A percentile compares a stretch with the other conserved stretches of the same genome.
phyloP scores from a whole-genome alignment of 495 filamentous ascomycete species.

The Wilcoxina mikolae region DNA sequence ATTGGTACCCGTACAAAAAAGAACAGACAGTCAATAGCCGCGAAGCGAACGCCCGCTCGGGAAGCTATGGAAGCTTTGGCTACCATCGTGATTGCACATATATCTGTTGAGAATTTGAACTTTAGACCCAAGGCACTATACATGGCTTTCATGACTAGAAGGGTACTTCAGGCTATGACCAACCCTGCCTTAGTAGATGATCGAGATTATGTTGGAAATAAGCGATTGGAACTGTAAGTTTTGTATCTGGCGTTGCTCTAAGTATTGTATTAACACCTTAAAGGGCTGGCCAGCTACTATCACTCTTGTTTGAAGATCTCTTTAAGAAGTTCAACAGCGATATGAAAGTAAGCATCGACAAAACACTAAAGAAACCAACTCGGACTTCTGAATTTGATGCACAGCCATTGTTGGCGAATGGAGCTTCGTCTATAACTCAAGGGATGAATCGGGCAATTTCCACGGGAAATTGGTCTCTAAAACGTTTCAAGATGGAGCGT shows the following conservation, averaged over 20 bases:
- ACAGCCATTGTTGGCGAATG: slow-evolving; percentile 54
- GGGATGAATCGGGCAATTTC: slow-evolving; percentile 90
- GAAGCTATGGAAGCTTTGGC: slow-evolving; percentile 85
- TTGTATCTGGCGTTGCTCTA: too few relatives aligned
- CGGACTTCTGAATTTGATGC: slow-evolving; percentile 78
- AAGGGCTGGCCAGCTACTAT: slow-evolving; percentile 72
- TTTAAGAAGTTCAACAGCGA: slow-evolving; percentile 87
- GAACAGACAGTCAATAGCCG: slow-evolving; percentile 29
- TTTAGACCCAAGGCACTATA: slow-evolving; percentile 93
- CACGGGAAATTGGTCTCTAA: slow-evolving; percentile 93
- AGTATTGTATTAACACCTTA: slow-evolving; percentile 11
- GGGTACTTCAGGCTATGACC: slow-evolving; percentile 83
- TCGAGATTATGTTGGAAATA: slow-evolving; percentile 95
- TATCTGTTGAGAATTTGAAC: slow-evolving; percentile 74
- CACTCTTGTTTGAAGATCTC: slow-evolving; percentile 90
- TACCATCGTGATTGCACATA: slow-evolving; percentile 81
- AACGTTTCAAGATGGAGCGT: slow-evolving; percentile 95
- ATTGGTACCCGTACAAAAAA: slow-evolving; percentile 71
- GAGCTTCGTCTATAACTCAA: slow-evolving; percentile 66
- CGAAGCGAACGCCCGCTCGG: slow-evolving; percentile 55
- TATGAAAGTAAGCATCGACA: slow-evolving; percentile 82
- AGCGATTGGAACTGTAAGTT: slow-evolving; percentile 64
- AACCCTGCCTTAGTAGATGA: slow-evolving; percentile 84
- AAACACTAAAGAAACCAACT: slow-evolving; percentile 78
- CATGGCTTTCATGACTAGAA: slow-evolving; percentile 85